Base-by-base conservation (phyloP, 1,139 yeast genomes). In the Diutina catenulata region DNA sequence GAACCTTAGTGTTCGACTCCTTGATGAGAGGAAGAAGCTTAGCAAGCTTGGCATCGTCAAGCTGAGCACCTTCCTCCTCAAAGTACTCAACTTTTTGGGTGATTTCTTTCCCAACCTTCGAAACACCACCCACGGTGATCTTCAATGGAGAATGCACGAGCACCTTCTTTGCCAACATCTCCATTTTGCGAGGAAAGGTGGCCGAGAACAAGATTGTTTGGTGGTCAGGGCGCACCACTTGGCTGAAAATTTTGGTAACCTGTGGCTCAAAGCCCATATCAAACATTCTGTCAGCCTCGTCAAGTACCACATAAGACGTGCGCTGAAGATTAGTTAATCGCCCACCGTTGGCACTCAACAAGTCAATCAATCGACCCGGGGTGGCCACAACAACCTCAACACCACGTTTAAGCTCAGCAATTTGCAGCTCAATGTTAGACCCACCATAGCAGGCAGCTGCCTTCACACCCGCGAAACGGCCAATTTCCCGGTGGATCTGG, bases 181-280 rank as follows among this genome's bases (percentile, higher is more conserved):
- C 94, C 70, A 91, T 72, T 45, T 80, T 80, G 15, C 68, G 64
- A 0, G 97, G 96, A 47, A 91, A 87, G 0, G 99, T 93, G 0
- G 98, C 98, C 9, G 95, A 84, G 53, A 91, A 91, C 27, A 93
- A 57, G 5, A 88, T 93, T n/a, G 94, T 83, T 52, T 91, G 98
- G 40, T 81, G 65, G 51, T 88, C 95, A 0, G 94, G 94, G 39
- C 97, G 67, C 3, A 25, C 21, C 2, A 86, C 70, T 35, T 82
- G 82, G 23, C 74, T 67, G 50, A 87, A 67, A 22, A 93, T 80
- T 50, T 86, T 84, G 49, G 74, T 77, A 3, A 93, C 88, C 53
- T 93, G 99, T 0, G 98, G 98, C 51, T 87, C 98, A 59, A 93
- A 93, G 2, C 99, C 99, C 74, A 91, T 68, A 57, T 91, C 99